phyloP scores from a whole-genome alignment of 306 rosid genomes.

The Styphnolobium japonicum region DNA sequence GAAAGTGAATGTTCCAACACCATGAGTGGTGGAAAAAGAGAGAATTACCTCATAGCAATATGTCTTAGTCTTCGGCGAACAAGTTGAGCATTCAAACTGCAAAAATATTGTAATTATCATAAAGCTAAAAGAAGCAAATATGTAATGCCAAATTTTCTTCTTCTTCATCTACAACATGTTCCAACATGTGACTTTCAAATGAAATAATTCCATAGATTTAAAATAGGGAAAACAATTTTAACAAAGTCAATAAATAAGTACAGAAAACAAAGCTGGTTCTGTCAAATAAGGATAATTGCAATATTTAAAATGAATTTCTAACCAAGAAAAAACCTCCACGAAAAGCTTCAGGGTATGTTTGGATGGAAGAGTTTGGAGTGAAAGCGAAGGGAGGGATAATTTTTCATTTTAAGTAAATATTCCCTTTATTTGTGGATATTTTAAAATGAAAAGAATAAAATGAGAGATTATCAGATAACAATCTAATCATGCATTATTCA shows the following conservation, averaged over 20 bases:
- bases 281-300: neutral
- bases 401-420: too few relatives aligned
- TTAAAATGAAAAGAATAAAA: too few relatives aligned
- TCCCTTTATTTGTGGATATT: too few relatives aligned
- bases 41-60: slow-evolving; percentile 71
- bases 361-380: too few relatives aligned
- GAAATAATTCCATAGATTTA: neutral
- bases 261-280: neutral
- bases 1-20: neutral
- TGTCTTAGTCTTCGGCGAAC: slow-evolving; percentile 87
- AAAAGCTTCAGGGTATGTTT: too few relatives aligned
- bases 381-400: too few relatives aligned
- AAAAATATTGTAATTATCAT: slow-evolving; percentile 18
- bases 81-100: slow-evolving; percentile 78
- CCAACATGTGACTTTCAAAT: neutral
- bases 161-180: neutral
- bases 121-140: slow-evolving; percentile 8
- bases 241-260: neutral
- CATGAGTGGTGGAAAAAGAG: neutral
- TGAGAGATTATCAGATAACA: too few relatives aligned
- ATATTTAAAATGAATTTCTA: neutral
- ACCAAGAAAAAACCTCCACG: neutral
- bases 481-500: too few relatives aligned
- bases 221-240: neutral
- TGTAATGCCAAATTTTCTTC: neutral